Base-by-base conservation (phyloP, 2,329 filamentous ascomycete genomes). In the Blumeriella jaapii region DNA sequence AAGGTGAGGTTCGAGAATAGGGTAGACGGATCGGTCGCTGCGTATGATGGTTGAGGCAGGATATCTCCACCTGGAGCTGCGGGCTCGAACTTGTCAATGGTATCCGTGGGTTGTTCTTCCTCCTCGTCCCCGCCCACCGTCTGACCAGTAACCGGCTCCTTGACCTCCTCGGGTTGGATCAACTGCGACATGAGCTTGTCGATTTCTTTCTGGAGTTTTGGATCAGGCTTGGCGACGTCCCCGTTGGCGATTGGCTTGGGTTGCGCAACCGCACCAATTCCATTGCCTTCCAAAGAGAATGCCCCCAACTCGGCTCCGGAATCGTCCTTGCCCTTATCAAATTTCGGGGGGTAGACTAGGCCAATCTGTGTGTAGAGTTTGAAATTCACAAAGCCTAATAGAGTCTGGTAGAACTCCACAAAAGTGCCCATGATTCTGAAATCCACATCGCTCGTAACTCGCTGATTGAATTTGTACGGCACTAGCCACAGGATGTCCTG, bases 401-500 rank as follows among this genome's bases (percentile, higher is more conserved):
- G 70, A 4, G 89, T 96, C 53, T 93, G 94, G 67, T 98, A 98
- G 60, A 98, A 98, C 59, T 98, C 89, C 47, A 98, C 78, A 56
- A 98, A 98, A 4, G 91, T 98, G 40, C 85, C 89, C 91, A 98
- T 98, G 61, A 98, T 98, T 54, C 91, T 73, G 65, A 95, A 98
- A 60, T 98, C 91, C 46, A 98, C 82, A 60, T 98, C 91, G 39
- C 82, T 84, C 25, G 91, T 83, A 10, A 94, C 79, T 49, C 83
- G 72, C 67, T 98, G 91, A 55, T 96, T 94, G 63, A 98, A 98
- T 59, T 85, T 85, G 67, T 98, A 98, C 1, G 91, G 91, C 8
- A 95, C 89, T 24, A 98, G 69, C 91, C 91, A 98, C 47, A 96
- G 68, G 31, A 98, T 82, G 54, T 96, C 89, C 63, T 98, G 87